phyloP scores from a whole-genome alignment of 257 asterid genomes.

The Verbascum thapsus region DNA sequence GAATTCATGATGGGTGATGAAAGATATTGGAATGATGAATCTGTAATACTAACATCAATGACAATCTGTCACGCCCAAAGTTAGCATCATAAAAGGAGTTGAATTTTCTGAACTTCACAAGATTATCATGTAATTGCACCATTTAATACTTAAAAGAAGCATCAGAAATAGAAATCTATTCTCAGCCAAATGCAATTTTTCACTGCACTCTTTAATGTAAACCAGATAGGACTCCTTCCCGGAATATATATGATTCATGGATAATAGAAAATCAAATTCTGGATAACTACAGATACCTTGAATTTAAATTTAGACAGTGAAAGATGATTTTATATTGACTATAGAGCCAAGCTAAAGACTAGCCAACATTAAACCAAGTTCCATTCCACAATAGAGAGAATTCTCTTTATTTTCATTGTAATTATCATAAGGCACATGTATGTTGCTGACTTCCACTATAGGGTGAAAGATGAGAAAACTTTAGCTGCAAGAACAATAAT shows the following conservation, averaged over 20 bases:
- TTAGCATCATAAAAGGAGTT: constrained; percentile 5
- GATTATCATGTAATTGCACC: constrained; percentile 2
- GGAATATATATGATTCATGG: constrained; percentile 6
- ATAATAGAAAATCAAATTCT: not conserved
- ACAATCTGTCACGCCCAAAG: constrained; percentile 1
- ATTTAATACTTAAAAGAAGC: constrained; percentile 16
- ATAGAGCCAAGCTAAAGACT: constrained; percentile 12
- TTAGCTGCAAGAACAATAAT: constrained; percentile 19
- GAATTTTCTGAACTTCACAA: constrained; percentile 14
- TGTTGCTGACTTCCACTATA: constrained; percentile 3
- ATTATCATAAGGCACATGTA: constrained; percentile 20
- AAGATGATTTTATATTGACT: constrained; percentile 18
- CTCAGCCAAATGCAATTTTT: constrained; percentile 25
- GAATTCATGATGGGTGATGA: not conserved
- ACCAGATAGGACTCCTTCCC: constrained; percentile 15
- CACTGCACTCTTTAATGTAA: constrained; percentile 9
- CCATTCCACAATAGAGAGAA: constrained; percentile 9
- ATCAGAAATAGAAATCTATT: constrained; percentile 7
- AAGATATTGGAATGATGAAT: constrained; percentile 5
- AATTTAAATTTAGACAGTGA: constrained; percentile 14
- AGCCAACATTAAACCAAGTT: not conserved
- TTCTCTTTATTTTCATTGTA: constrained; percentile 7
- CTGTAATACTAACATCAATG: not conserved
- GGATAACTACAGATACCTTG: constrained; percentile 14
- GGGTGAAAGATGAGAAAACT: constrained; percentile 23